These are phyloP conservation scores for Psilocybe sp. DNA, from an alignment of 768 basidiomycete genomes.

Conservation along the genomic window DNA sequence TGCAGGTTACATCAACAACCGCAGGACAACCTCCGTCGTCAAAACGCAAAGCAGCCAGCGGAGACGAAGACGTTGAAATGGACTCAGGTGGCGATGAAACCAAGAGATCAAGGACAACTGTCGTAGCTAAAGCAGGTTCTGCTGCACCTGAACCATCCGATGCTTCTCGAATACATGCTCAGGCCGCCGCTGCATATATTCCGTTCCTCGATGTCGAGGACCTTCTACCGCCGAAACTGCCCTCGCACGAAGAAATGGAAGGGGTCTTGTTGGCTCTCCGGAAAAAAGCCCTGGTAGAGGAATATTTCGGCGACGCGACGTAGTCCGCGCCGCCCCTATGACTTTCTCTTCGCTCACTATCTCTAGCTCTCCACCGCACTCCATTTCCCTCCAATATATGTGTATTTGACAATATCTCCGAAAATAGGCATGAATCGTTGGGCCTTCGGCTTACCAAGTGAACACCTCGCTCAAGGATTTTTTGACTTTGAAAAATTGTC, in stretches of 20 bases:
- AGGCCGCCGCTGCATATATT: constrained; percentile 66
- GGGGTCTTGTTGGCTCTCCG: constrained; percentile 66
- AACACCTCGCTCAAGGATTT: no score
- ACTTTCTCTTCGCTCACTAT: neutral
- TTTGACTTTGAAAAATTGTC: no score
- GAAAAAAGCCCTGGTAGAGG: constrained; percentile 81
- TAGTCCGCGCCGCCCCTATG: constrained; percentile 9
- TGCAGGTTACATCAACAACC: constrained; percentile 15
- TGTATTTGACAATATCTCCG: no score
- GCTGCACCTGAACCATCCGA: constrained; percentile 26
- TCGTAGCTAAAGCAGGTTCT: constrained; percentile 17
- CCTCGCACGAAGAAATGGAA: constrained; percentile 78
- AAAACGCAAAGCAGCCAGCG: constrained; percentile 58
- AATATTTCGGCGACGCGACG: constrained; percentile 50
- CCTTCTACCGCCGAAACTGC: constrained; percentile 73
- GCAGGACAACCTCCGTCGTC: constrained; percentile 23
- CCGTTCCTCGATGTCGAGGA: constrained; percentile 73
- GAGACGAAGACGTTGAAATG: constrained; percentile 41
- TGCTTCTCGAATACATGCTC: constrained; percentile 38
- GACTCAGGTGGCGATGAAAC: constrained; percentile 26
- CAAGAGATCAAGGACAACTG: constrained; percentile 30
- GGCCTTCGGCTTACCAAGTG: no score
- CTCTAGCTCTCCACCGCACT: neutral
- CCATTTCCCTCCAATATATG: no score
- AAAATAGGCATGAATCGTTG: no score